Base-by-base conservation (phyloP, 208 protist species). In the Acanthamoeba triangularis region DNA sequence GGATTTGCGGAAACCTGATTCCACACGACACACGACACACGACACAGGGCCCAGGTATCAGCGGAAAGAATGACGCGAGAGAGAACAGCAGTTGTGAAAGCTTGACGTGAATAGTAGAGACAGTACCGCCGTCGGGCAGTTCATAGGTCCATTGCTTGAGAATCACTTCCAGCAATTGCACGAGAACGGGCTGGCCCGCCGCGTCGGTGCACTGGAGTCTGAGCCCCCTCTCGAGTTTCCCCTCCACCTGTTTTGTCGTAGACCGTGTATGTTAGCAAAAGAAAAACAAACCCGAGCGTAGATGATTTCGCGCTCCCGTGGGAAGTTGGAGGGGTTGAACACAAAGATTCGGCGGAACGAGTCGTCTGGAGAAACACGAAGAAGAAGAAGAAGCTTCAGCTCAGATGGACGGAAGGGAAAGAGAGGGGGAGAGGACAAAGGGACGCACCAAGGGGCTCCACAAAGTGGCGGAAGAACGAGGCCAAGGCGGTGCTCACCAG, bases 241-340 rank as follows among this genome's bases (percentile, higher is more conserved):
- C 76, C 35, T 85, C 76, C 35, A 85, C 76, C 35, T 85, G 2
- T 52, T 41, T 41, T 41, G 37, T 41, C 3, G 37, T 41, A 1
- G 37, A 41, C 3, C 37, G 37, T 3, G 37, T 41, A 5, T 67
- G 28, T 67, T 4, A 67, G 23, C 28, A 67, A 41, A 54, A 54
- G 0, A 54, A 54, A 20, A 54, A 54, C 14, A 54, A 54, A 44
- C 69, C 69, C 37, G 28, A 18, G 41, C 80, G 10, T 37, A 59
- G 44, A 88, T 88, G 28, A 88, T 63, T 37, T 88, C 80, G 16
- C 80, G 44, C 1, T 88, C 28, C 10, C 80, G 44, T 6, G 80
- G 80, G 6, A 61, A 18, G 54, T 88, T 88, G 44, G 80, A 65
- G 35, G 80, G 80, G 37, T 88, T 88, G 80, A 88, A 88, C 28